These are phyloP conservation scores for Helicostylum pulchrum DNA, from an alignment of 192 early-diverging fungal species.

Conservation along the genomic window DNA sequence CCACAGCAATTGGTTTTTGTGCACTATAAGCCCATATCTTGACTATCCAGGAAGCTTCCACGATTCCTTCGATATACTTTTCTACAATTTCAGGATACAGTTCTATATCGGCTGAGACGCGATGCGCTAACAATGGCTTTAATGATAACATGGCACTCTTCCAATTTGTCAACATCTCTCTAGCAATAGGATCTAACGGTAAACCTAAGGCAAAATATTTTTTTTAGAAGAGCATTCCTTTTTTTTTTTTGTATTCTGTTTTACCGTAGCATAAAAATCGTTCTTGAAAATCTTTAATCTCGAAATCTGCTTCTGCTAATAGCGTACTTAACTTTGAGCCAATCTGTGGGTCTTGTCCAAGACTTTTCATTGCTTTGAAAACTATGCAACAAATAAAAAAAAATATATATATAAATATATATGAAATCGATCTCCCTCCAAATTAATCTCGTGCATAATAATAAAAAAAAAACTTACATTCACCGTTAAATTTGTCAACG, in stretches of 20 bases:
- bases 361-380: slow-evolving; percentile 2
- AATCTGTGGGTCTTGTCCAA: slow-evolving; percentile 27
- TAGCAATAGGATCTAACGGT: slow-evolving; percentile 12
- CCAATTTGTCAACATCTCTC: slow-evolving; percentile 31
- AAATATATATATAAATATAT: neutral
- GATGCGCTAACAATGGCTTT: slow-evolving; percentile 9
- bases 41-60: neutral
- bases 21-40: slow-evolving; percentile 6
- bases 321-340: slow-evolving; percentile 10
- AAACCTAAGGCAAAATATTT: slow-evolving; percentile 9
- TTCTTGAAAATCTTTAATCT: slow-evolving; percentile 7
- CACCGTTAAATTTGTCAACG: slow-evolving; percentile 1
- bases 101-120: neutral
- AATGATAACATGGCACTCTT: slow-evolving; percentile 17
- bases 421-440: neutral
- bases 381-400: slow-evolving; percentile 21
- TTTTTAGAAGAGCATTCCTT: neutral
- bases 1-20: slow-evolving; percentile 11
- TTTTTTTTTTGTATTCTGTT: neutral
- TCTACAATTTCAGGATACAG: slow-evolving; percentile 13
- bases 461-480: slow-evolving; percentile 12
- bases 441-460: neutral
- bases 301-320: slow-evolving; percentile 11
- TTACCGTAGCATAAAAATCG: slow-evolving; percentile 15
- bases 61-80: slow-evolving; percentile 16